Conservation (phyloP, 169 alveolate species). For the Plasmodium knowlesi region DNA sequence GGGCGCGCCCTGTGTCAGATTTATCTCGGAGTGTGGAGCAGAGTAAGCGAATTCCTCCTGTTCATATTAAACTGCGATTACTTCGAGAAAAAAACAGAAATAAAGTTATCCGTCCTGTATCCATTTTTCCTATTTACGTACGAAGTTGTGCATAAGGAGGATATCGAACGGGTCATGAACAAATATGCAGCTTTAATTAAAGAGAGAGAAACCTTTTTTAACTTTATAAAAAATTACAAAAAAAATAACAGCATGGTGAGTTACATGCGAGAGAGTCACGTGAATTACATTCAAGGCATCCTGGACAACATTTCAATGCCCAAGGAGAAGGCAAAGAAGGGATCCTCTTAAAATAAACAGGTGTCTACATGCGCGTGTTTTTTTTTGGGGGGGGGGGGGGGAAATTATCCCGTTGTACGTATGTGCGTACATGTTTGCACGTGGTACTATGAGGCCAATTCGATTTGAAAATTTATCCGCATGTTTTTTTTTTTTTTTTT, state of each 20-base stretch:
- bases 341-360: background rate
- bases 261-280: slow-evolving; percentile 43
- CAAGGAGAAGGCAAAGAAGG: slow-evolving; percentile 12
- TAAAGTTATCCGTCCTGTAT: slow-evolving; percentile 10
- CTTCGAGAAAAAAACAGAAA: slow-evolving; percentile 63
- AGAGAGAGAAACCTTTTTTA: slow-evolving; percentile 31
- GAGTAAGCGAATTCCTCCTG: slow-evolving; percentile 41
- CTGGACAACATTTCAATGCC: slow-evolving; percentile 3
- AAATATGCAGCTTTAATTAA: slow-evolving; percentile 21
- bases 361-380: background rate
- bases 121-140: slow-evolving; percentile 76
- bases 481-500: background rate
- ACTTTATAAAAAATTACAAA: slow-evolving; percentile 30
- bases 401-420: background rate
- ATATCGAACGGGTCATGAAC: slow-evolving; percentile 17
- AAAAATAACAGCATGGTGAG: slow-evolving; percentile 4
- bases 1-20: background rate
- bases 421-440: background rate
- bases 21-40: slow-evolving; percentile 31
- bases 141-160: slow-evolving; percentile 39
- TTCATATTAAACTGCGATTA: slow-evolving; percentile 46
- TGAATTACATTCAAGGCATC: slow-evolving; percentile 7
- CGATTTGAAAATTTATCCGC: background rate
- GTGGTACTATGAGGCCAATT: background rate
- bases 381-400: background rate